A percentile compares a stretch with the other conserved stretches of the same genome.
Evolutionary conservation across 2,329 filamentous ascomycete genomes (phyloP).

Genomic region (Clarireedia monteithiana): DNA sequence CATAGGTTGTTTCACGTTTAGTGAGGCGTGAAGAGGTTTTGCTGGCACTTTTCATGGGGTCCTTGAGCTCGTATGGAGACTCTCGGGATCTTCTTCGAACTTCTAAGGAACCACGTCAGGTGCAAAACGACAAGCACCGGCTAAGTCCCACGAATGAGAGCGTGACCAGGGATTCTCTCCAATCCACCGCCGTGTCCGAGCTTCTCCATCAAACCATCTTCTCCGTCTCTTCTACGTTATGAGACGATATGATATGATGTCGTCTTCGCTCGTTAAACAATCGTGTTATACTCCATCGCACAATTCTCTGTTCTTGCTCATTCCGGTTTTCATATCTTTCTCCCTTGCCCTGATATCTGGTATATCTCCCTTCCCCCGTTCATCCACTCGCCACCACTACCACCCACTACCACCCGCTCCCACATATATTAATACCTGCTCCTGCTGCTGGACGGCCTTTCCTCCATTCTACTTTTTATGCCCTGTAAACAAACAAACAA

Average conservation of each 20-base stretch:
- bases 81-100: not conserved
- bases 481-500: conserved; percentile 6
- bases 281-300: not conserved
- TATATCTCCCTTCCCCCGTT: not conserved
- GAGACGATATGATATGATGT: not conserved
- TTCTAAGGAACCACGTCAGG: conserved; percentile 9
- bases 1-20: not conserved
- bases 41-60: not conserved
- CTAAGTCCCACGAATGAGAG: not conserved
- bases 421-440: not conserved
- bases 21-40: not conserved
- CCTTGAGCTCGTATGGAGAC: not conserved
- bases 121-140: not conserved
- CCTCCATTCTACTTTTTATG: not conserved
- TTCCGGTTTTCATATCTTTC: not conserved
- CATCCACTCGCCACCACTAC: not conserved
- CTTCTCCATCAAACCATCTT: not conserved
- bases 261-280: not conserved
- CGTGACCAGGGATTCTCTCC: too few relatives aligned
- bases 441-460: conserved; percentile 3
- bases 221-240: not conserved
- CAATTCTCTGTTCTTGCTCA: not conserved
- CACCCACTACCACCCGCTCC: too few relatives aligned
- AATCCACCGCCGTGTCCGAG: not conserved
- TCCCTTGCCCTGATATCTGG: not conserved